phyloP scores from a whole-genome alignment of 257 asterid genomes.

The Vinca minor region DNA sequence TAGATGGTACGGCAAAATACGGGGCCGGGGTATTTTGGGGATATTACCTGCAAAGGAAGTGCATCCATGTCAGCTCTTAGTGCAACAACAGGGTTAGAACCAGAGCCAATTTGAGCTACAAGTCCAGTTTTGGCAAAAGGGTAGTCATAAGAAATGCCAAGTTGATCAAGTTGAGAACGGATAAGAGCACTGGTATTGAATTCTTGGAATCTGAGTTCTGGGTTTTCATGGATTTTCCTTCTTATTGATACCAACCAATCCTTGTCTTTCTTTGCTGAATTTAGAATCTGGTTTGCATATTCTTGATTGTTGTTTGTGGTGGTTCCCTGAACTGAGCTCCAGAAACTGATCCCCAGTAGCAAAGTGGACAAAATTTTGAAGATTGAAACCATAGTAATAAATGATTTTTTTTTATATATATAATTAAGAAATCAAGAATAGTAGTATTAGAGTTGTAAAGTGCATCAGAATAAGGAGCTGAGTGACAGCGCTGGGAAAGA shows the following conservation, averaged over 20 bases:
- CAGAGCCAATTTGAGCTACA: constrained; percentile 76
- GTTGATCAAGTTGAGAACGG: constrained; percentile 52
- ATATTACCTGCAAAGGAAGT: constrained; percentile 59
- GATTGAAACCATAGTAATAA: constrained; percentile 22
- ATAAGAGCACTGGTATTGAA: constrained; percentile 69
- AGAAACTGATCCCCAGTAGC: constrained; percentile 15
- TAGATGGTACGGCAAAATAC: no score
- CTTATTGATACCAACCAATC: constrained; percentile 56
- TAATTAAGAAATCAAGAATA: background rate
- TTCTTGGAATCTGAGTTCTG: constrained; percentile 66
- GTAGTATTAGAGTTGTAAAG: background rate
- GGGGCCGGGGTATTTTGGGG: background rate
- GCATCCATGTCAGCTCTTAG: constrained; percentile 93
- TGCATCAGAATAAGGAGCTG: background rate
- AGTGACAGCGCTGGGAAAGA: no score
- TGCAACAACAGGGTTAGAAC: constrained; percentile 64
- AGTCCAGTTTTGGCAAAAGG: constrained; percentile 75
- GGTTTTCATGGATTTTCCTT: constrained; percentile 78
- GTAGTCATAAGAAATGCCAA: constrained; percentile 54
- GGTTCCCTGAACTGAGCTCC: constrained; percentile 2
- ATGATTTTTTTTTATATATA: no score
- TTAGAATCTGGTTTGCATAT: constrained; percentile 37
- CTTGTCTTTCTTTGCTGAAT: constrained; percentile 40
- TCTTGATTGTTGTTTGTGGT: constrained; percentile 29
- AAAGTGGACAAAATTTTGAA: constrained; percentile 11